Evolutionary conservation across 345 rosid genomes (phyloP).

Genomic region (Corymbia maculata): DNA sequence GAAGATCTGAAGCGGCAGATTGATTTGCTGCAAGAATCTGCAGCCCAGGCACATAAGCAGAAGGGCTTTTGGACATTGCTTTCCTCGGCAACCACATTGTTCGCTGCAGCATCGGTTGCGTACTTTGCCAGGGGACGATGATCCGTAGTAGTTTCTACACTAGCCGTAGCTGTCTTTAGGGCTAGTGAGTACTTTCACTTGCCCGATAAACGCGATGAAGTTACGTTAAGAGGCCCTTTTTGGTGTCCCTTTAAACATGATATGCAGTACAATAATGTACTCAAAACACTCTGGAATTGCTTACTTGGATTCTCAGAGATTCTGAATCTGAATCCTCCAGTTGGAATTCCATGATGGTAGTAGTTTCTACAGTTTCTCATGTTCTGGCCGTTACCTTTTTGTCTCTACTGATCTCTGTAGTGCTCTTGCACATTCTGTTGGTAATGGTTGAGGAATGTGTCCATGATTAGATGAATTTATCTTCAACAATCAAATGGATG

Average conservation of each 20-base stretch:
- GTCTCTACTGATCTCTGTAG: background rate
- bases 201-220: background rate
- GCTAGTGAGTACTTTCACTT: background rate
- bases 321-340: background rate
- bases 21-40: constrained; percentile 36
- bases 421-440: background rate
- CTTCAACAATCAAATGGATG: background rate
- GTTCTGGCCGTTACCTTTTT: background rate
- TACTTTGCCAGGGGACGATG: constrained; percentile 43
- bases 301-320: background rate
- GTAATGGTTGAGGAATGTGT: background rate
- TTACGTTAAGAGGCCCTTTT: background rate
- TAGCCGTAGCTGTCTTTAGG: background rate
- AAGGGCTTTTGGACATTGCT: constrained; percentile 52
- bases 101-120: constrained; percentile 57
- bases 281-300: background rate
- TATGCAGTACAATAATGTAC: background rate
- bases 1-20: constrained; percentile 51
- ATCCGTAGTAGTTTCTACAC: background rate
- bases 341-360: background rate
- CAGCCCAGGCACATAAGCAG: constrained; percentile 41
- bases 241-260: background rate
- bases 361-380: background rate
- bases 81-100: constrained; percentile 54
- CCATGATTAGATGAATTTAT: background rate